Conservation (phyloP, 345 rosid genomes). For the Eucalyptus albens region DNA sequence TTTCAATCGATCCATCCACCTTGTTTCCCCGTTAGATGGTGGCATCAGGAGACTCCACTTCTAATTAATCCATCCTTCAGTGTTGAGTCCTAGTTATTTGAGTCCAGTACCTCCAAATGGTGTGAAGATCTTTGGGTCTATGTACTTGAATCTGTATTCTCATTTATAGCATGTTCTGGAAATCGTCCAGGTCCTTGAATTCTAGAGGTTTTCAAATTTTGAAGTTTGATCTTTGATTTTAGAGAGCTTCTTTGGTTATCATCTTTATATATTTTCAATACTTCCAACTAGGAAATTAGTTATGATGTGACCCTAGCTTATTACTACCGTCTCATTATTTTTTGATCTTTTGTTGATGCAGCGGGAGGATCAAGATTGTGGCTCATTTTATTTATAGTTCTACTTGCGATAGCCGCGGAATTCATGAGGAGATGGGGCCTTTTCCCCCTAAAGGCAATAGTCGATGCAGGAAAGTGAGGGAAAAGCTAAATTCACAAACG, state of each 20-base stretch:
- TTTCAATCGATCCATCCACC: background rate
- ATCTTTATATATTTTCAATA: background rate
- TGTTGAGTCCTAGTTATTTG: background rate
- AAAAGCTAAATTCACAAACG: background rate
- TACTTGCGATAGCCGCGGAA: constrained; percentile 10
- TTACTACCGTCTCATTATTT: background rate
- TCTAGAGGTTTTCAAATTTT: background rate
- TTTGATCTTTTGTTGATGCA: background rate
- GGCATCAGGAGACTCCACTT: background rate
- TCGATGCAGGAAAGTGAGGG: background rate
- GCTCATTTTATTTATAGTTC: constrained; percentile 8
- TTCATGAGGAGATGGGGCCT: constrained; percentile 3
- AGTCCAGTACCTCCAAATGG: background rate
- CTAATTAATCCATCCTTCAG: background rate
- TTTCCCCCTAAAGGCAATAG: background rate
- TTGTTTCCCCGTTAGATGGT: background rate
- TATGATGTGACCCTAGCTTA: background rate
- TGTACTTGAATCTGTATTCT: background rate
- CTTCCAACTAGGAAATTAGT: background rate
- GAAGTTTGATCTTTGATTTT: background rate
- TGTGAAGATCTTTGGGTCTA: background rate
- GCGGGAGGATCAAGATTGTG: constrained; percentile 7
- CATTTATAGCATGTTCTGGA: background rate
- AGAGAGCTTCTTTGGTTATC: background rate
- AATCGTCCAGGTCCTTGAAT: background rate